Conservation (phyloP, 495 filamentous ascomycete genomes). For the Immersiella caudata region DNA sequence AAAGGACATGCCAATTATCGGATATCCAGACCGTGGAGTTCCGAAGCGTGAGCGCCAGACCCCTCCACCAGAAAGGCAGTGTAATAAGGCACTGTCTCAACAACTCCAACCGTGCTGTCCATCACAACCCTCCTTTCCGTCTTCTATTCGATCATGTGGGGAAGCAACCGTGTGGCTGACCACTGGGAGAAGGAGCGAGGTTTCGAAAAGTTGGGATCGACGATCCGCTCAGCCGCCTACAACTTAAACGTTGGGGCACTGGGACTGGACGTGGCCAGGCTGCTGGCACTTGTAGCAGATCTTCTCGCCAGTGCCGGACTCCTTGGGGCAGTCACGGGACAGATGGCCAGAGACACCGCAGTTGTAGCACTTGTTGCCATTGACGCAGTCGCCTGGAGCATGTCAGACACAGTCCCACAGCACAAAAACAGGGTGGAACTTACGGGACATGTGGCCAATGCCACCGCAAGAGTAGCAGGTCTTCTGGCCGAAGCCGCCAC, state of each 20-base stretch:
- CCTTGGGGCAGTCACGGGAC: conserved; percentile 91
- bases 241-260: conserved; percentile 70
- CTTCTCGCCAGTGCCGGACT: conserved; percentile 78
- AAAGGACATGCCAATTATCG: conserved; percentile 33
- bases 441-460: conserved; percentile 91
- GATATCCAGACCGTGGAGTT: conserved; percentile 41
- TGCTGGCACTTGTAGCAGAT: conserved; percentile 99
- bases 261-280: conserved; percentile 91
- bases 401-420: neutral
- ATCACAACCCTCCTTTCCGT: conserved; percentile 26
- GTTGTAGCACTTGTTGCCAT: conserved; percentile 99
- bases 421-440: conserved; percentile 24
- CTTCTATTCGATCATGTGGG: conserved; percentile 27
- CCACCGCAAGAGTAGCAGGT: conserved; percentile 61
- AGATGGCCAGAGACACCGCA: conserved; percentile 95
- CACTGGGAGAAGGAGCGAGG: conserved; percentile 29
- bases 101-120: conserved; percentile 30
- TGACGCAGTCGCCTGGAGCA: conserved; percentile 78
- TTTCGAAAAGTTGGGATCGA: conserved; percentile 11
- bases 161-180: conserved; percentile 30
- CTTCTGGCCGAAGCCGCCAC: conserved; percentile 63
- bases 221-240: conserved; percentile 7
- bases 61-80: conserved; percentile 38
- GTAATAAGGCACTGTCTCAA: conserved; percentile 34
- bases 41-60: conserved; percentile 32